These are phyloP conservation scores for Mimosa pudica DNA, from an alignment of 306 rosid genomes.

Conservation along the genomic window DNA sequence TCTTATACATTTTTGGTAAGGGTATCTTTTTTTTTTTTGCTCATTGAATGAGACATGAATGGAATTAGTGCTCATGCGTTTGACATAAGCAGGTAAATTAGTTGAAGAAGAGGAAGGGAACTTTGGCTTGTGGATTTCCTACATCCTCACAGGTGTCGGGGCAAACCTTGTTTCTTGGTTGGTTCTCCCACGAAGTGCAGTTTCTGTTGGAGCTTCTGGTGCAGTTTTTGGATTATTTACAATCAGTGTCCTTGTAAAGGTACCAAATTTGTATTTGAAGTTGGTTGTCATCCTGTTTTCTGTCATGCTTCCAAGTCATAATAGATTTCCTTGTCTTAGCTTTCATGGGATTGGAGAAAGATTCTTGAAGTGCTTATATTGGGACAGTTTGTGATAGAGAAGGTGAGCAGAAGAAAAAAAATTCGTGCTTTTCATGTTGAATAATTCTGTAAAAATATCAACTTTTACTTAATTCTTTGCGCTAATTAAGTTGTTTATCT, in stretches of 20 bases:
- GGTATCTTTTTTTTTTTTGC: slow-evolving; percentile 31
- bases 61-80: slow-evolving; percentile 24
- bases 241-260: slow-evolving; percentile 92
- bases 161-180: slow-evolving; percentile 95
- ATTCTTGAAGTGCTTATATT: slow-evolving; percentile 96
- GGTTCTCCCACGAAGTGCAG: slow-evolving; percentile 84
- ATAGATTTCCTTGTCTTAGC: slow-evolving; percentile 43
- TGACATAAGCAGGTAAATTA: slow-evolving; percentile 67
- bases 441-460: slow-evolving; percentile 20
- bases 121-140: slow-evolving; percentile 87
- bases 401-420: slow-evolving; percentile 53
- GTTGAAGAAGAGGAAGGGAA: slow-evolving; percentile 99
- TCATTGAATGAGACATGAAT: slow-evolving; percentile 9
- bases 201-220: slow-evolving; percentile 97
- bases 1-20: slow-evolving; percentile 95
- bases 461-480: background rate
- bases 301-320: slow-evolving; percentile 22
- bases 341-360: slow-evolving; percentile 99
- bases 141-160: slow-evolving; percentile 89
- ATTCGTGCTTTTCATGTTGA: slow-evolving; percentile 1
- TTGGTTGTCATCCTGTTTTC: slow-evolving; percentile 12
- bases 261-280: slow-evolving; percentile 33
- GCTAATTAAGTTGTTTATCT: slow-evolving; percentile 10
- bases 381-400: slow-evolving; percentile 92
- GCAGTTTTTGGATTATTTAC: slow-evolving; percentile 95